Percentiles rank a stretch among this genome's conserved stretches.
Evolutionary conservation across 2,329 filamentous ascomycete genomes (phyloP).

Genomic region (Talaromyces rugulosus): DNA sequence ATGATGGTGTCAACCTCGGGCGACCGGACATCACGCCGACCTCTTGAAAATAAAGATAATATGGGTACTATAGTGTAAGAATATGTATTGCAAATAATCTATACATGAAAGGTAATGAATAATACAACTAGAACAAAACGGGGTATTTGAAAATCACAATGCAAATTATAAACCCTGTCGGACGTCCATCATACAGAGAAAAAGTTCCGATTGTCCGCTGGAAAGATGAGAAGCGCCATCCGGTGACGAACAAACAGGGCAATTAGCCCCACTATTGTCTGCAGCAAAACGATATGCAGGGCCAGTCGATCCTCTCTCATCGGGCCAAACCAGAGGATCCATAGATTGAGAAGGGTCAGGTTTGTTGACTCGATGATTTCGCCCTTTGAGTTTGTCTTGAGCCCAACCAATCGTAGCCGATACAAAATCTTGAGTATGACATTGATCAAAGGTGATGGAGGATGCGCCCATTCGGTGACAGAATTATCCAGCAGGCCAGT

Average conservation of each 20-base stretch:
- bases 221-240: conserved; percentile 83
- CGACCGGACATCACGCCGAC: background rate
- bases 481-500: conserved; percentile 84
- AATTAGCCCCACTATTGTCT: conserved; percentile 69
- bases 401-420: conserved; percentile 61
- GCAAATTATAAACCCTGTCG: background rate
- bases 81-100: conserved; percentile 2
- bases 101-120: background rate
- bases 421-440: conserved; percentile 64
- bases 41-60: background rate
- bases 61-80: background rate
- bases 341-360: conserved; percentile 89
- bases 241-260: conserved; percentile 83
- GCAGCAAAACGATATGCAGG: conserved; percentile 73
- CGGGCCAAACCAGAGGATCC: conserved; percentile 92
- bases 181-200: conserved; percentile 3
- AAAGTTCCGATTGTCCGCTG: conserved; percentile 66
- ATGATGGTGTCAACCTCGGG: background rate
- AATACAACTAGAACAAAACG: background rate
- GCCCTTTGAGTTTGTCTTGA: conserved; percentile 65
- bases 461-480: conserved; percentile 70
- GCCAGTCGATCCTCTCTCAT: conserved; percentile 82
- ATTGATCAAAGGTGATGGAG: conserved; percentile 63
- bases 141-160: conserved; percentile 2
- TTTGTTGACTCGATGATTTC: conserved; percentile 78